Conservation (phyloP, 2,329 filamentous ascomycete genomes). For the Pseudogymnoascus sp. region DNA sequence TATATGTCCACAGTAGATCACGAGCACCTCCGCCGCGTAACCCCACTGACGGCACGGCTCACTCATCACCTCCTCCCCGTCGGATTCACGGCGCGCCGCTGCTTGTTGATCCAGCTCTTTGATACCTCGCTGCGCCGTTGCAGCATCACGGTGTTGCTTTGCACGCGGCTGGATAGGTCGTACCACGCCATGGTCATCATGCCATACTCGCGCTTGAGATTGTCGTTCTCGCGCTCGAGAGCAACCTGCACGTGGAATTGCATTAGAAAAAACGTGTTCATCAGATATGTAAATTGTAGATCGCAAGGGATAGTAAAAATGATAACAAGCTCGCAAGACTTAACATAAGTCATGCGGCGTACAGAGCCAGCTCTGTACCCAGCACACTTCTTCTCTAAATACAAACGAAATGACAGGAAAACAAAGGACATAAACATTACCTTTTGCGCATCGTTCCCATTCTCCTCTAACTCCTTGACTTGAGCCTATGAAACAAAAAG, state of each 20-base stretch:
- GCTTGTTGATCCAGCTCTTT: constrained; percentile 77
- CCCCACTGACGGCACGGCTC: neutral
- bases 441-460: constrained; percentile 9
- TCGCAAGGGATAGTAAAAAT: neutral
- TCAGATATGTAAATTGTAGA: neutral
- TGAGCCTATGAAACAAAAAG: neutral
- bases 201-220: constrained; percentile 67
- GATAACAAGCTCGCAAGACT: neutral
- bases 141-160: constrained; percentile 75
- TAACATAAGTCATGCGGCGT: neutral
- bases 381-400: neutral
- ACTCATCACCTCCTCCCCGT: constrained; percentile 24
- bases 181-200: constrained; percentile 82
- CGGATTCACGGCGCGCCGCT: constrained; percentile 59
- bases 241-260: neutral
- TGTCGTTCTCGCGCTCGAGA: constrained; percentile 31
- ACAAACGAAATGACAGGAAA: neutral
- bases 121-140: constrained; percentile 67
- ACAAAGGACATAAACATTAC: neutral
- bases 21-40: neutral
- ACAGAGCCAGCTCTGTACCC: neutral
- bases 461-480: constrained; percentile 8
- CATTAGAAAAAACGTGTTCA: neutral
- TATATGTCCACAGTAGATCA: neutral
- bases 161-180: constrained; percentile 67